Evolutionary conservation across 148 eudicot genomes (phyloP).

Genomic region (Gaultheria prostrata): DNA sequence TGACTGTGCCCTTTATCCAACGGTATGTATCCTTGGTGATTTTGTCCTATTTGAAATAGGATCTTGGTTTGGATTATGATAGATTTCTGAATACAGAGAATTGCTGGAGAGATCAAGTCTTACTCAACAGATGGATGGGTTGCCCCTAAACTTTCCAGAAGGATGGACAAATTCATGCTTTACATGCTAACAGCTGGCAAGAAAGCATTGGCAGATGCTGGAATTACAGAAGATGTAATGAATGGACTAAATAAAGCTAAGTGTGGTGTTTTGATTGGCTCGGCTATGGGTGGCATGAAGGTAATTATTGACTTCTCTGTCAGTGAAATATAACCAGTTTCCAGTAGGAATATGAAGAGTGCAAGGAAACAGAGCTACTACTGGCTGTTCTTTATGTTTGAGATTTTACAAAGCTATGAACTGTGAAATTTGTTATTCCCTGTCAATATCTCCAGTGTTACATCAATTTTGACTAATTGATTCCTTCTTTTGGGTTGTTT

Average conservation of each 20-base stretch:
- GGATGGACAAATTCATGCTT: slow-evolving; percentile 97
- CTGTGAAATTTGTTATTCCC: slow-evolving; percentile 2
- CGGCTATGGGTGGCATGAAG: slow-evolving; percentile 99
- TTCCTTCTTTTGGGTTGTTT: slow-evolving; percentile 23
- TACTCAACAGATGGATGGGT: slow-evolving; percentile 89
- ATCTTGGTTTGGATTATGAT: slow-evolving; percentile 15
- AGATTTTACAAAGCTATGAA: not conserved
- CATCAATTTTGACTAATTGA: not conserved
- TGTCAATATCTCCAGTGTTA: not conserved
- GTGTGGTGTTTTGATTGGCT: slow-evolving; percentile 94
- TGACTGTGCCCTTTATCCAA: slow-evolving; percentile 74
- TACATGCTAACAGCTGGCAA: slow-evolving; percentile 96
- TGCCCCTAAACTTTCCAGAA: slow-evolving; percentile 84
- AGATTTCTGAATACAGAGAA: slow-evolving; percentile 49
- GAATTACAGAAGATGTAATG: slow-evolving; percentile 77
- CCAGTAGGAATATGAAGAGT: not conserved
- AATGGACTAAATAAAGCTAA: slow-evolving; percentile 66
- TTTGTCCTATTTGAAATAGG: slow-evolving; percentile 9
- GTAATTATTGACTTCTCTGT: slow-evolving; percentile 31
- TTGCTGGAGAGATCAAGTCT: slow-evolving; percentile 95
- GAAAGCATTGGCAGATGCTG: slow-evolving; percentile 85
- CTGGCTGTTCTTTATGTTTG: slow-evolving; percentile 4
- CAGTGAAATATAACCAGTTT: not conserved
- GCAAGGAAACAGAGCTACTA: not conserved
- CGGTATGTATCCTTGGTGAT: slow-evolving; percentile 40